A percentile compares a stretch with the other conserved stretches of the same genome.
phyloP scores from a whole-genome alignment of 2,329 filamentous ascomycete species.

The Ceratocystiopsis brevicomis region DNA sequence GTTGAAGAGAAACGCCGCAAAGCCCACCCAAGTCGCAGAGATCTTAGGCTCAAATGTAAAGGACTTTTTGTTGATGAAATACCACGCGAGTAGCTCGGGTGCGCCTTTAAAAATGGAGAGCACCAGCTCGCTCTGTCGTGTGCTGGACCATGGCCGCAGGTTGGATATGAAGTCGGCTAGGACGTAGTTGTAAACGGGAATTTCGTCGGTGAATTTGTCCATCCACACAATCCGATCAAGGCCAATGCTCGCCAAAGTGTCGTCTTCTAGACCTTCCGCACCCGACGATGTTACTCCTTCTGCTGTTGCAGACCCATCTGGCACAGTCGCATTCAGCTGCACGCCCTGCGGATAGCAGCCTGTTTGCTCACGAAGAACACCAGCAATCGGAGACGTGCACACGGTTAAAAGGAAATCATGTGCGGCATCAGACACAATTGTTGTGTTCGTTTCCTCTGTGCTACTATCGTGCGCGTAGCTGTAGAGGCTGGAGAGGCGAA shows the following conservation, averaged over 20 bases:
- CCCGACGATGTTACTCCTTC: conserved; percentile 4
- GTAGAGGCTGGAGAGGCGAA: conserved; percentile 55
- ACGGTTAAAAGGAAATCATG: conserved; percentile 58
- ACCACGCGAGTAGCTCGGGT: conserved; percentile 75
- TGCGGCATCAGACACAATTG: conserved; percentile 41
- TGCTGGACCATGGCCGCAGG: conserved; percentile 66
- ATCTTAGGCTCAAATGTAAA: conserved; percentile 84
- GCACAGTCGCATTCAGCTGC: conserved; percentile 28
- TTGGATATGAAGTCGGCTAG: conserved; percentile 62
- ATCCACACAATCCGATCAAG: conserved; percentile 53
- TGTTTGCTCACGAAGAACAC: conserved; percentile 54
- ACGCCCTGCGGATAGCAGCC: conserved; percentile 68
- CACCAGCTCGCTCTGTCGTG: conserved; percentile 64
- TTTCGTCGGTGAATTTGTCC: conserved; percentile 43
- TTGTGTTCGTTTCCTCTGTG: conserved; percentile 28
- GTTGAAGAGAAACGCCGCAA: conserved; percentile 73
- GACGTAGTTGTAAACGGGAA: conserved; percentile 61
- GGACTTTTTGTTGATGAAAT: conserved; percentile 60
- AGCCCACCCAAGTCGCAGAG: conserved; percentile 87
- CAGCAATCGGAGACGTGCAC: conserved; percentile 55
- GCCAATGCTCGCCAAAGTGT: conserved; percentile 33
- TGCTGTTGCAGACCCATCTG: conserved; percentile 13
- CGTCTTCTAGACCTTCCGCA: conserved; percentile 13
- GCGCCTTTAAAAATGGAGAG: conserved; percentile 61
- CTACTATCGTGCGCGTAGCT: conserved; percentile 43